These are phyloP conservation scores for Fraxinus pennsylvanica DNA, from an alignment of 257 asterid species.

Conservation along the genomic window DNA sequence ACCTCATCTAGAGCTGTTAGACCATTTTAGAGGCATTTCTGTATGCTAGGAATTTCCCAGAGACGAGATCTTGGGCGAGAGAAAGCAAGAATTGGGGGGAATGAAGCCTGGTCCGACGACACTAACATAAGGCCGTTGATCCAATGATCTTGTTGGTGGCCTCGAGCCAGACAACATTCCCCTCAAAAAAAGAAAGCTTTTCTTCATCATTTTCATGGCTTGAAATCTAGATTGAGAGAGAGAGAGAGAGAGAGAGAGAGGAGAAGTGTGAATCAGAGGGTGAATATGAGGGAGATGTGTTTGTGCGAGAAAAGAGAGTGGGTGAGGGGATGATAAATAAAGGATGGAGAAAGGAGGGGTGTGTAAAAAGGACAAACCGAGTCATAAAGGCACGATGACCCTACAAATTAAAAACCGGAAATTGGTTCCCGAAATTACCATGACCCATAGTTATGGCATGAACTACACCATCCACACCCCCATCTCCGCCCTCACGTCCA, in stretches of 20 bases:
- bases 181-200: slow-evolving; percentile 64
- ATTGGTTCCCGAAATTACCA: slow-evolving; percentile 30
- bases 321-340: slow-evolving; percentile 43
- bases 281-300: background rate
- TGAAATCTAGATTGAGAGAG: slow-evolving; percentile 21
- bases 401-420: slow-evolving; percentile 39
- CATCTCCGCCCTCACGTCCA: background rate
- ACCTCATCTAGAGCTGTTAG: background rate
- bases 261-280: slow-evolving; percentile 23
- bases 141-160: slow-evolving; percentile 54
- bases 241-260: slow-evolving; percentile 17
- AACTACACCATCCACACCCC: background rate
- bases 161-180: slow-evolving; percentile 99
- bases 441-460: slow-evolving; percentile 12
- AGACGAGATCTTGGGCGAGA: background rate
- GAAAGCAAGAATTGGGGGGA: slow-evolving; percentile 90
- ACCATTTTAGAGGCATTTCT: background rate
- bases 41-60: too few species aligned
- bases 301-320: background rate
- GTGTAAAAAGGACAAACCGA: slow-evolving; percentile 49
- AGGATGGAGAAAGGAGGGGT: slow-evolving; percentile 42
- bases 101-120: slow-evolving; percentile 99
- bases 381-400: slow-evolving; percentile 69
- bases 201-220: slow-evolving; percentile 23
- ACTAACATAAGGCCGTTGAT: slow-evolving; percentile 43